phyloP scores from a whole-genome alignment of 257 asterid genomes.

The Gentiana dahurica region DNA sequence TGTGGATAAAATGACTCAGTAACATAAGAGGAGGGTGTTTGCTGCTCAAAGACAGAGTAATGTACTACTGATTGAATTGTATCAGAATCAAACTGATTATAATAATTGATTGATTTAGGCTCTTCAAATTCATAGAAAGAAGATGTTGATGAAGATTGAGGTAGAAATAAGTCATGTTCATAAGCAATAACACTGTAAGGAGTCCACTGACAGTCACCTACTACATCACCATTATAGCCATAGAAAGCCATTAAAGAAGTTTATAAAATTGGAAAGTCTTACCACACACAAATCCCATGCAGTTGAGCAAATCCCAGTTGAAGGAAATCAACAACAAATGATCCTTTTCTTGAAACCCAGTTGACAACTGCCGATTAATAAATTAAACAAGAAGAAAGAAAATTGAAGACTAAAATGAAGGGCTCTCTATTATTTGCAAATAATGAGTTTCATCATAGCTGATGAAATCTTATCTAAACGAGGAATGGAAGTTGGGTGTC shows the following conservation, averaged over 20 bases:
- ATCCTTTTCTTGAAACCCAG: too few species aligned
- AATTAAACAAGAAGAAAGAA: too few species aligned
- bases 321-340: too few species aligned
- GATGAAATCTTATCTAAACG: slow-evolving; percentile 34
- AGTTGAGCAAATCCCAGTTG: background rate
- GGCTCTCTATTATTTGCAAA: background rate
- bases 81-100: too few species aligned
- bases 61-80: too few species aligned
- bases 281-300: background rate
- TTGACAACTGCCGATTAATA: too few species aligned
- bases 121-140: slow-evolving; percentile 14
- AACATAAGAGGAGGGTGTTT: slow-evolving; percentile 6
- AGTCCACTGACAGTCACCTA: slow-evolving; percentile 26
- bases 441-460: slow-evolving; percentile 12
- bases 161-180: slow-evolving; percentile 15
- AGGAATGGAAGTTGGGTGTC: background rate
- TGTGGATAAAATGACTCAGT: slow-evolving; percentile 16
- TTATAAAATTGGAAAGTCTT: background rate
- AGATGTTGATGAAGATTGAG: slow-evolving; percentile 12
- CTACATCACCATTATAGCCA: slow-evolving; percentile 24
- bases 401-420: background rate
- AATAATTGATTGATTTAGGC: slow-evolving; percentile 1
- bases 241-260: slow-evolving; percentile 41
- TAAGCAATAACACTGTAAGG: slow-evolving; percentile 13
- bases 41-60: slow-evolving; percentile 10